Evolutionary conservation across 306 rosid genomes (phyloP).

Genomic region (Hippophae tibetana): DNA sequence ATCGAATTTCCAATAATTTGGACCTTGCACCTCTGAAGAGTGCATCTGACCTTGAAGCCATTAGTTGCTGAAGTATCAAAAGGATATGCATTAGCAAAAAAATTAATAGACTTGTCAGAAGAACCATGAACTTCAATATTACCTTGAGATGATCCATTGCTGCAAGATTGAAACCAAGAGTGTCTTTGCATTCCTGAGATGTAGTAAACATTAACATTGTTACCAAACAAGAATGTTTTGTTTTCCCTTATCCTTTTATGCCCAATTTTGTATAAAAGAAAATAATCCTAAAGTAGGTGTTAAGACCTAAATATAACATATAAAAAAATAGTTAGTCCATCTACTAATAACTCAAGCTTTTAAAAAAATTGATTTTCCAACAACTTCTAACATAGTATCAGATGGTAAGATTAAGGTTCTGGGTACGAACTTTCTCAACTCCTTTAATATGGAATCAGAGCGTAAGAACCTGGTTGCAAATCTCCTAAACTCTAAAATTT

Average conservation of each 20-base stretch:
- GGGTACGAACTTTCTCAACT: no score
- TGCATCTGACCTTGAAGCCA: constrained; percentile 76
- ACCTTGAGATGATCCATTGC: constrained; percentile 98
- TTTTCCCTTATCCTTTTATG: not conserved
- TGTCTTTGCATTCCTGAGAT: constrained; percentile 79
- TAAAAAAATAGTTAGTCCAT: no score
- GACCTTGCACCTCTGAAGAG: constrained; percentile 65
- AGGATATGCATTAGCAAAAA: constrained; percentile 5
- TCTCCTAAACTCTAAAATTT: no score
- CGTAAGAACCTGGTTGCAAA: no score
- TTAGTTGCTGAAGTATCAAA: constrained; percentile 61
- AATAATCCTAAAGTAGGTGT: not conserved
- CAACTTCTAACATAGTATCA: no score
- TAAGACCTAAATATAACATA: not conserved
- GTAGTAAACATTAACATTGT: constrained; percentile 21
- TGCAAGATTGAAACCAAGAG: constrained; percentile 79
- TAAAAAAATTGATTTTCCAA: no score
- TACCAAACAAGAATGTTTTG: not conserved
- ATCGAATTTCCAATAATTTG: constrained; percentile 63
- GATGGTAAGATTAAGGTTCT: no score
- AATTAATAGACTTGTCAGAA: not conserved
- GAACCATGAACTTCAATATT: constrained; percentile 1
- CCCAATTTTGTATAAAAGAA: not conserved
- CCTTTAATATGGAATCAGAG: no score
- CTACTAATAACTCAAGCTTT: no score